phyloP scores from a whole-genome alignment of 352 stramenopile genomes.

The Phytophthora foliorum region DNA sequence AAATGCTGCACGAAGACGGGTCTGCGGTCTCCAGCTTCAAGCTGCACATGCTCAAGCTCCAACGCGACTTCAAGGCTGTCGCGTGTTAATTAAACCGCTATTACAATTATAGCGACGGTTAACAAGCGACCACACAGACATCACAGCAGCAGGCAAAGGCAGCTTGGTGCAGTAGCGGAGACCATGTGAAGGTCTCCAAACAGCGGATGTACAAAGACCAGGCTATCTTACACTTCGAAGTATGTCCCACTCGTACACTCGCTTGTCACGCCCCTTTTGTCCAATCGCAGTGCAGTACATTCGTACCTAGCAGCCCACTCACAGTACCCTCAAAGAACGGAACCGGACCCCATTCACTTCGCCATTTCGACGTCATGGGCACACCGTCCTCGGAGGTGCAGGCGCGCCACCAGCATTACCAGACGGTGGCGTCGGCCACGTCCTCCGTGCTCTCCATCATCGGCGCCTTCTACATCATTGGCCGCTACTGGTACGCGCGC shows the following conservation, averaged over 20 bases:
- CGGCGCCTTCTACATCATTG: conserved; percentile 85
- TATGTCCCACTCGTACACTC: conserved; percentile 17
- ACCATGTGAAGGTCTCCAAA: conserved; percentile 20
- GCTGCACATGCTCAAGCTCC: conserved; percentile 4
- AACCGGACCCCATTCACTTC: conserved; percentile 23
- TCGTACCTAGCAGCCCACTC: not conserved
- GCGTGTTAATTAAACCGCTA: no score
- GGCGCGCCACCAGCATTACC: conserved; percentile 38
- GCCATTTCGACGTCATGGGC: conserved; percentile 17
- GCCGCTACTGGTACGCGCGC: conserved; percentile 82
- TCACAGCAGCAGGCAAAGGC: no score
- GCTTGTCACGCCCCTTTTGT: conserved; percentile 21
- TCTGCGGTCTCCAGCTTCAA: conserved; percentile 26
- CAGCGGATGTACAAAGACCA: not conserved
- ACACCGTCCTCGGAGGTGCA: conserved; percentile 19
- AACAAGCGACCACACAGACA: no score
- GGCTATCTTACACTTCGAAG: no score
- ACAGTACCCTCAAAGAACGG: not conserved
- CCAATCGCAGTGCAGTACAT: conserved; percentile 14
- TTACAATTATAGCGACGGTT: no score
- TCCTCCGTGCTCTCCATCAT: conserved; percentile 86
- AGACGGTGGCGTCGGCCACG: conserved; percentile 69
- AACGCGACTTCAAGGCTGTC: not conserved
- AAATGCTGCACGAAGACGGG: conserved; percentile 25
- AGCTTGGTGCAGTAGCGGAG: conserved; percentile 6